Base-by-base conservation (phyloP, 2,329 filamentous ascomycete genomes). In the Penicillium brevicompactum region DNA sequence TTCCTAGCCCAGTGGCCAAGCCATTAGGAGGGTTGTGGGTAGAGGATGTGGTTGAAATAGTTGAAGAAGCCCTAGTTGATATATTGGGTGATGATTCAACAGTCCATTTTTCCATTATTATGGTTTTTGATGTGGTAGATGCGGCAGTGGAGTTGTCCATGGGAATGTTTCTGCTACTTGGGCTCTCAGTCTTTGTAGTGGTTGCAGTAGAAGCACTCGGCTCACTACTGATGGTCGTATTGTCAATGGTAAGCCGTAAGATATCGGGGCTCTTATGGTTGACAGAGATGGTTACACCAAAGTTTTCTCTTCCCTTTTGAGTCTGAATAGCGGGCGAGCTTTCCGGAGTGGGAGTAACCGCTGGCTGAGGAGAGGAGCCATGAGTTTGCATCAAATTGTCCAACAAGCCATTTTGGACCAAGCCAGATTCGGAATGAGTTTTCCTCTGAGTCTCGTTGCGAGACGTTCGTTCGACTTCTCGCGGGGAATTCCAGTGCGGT, bases 401-500 rank as follows among this genome's bases (percentile, higher is more conserved):
- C 18, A 54, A 24, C 3, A 51, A n/a, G 7, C 27, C 34, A 14
- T 51, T 18, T 14, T 55, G 11, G n/a, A 45, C 13, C 13, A 45
- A 44, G 24, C 24, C 41, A 21, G 49, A 16, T 27, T 51, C 32
- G 24, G 34, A 3, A 21, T 50, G 31, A 18, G 47, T n/a, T n/a
- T n/a, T 22, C 41, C 32, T 49, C 18, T 47, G 32, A 31, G 24
- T 51, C 32, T 34, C 31, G 27, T 55, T 61, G 38, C 44, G 55
- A 31, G 63, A 37, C 9, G 49, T 56, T 46, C 69, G 63, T 60
- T 70, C 72, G 46, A 74, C 56, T n/a, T 70, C 67, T 30, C 65
- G 67, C 10, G 70, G 65, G 49, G 71, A 66, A 44, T 73, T 71
- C 59, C 67, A 72, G 31, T 68, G 71, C 38, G 73, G 74, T 40